Evolutionary conservation across 345 rosid genomes (phyloP).

Genomic region (Kandelia obovata): DNA sequence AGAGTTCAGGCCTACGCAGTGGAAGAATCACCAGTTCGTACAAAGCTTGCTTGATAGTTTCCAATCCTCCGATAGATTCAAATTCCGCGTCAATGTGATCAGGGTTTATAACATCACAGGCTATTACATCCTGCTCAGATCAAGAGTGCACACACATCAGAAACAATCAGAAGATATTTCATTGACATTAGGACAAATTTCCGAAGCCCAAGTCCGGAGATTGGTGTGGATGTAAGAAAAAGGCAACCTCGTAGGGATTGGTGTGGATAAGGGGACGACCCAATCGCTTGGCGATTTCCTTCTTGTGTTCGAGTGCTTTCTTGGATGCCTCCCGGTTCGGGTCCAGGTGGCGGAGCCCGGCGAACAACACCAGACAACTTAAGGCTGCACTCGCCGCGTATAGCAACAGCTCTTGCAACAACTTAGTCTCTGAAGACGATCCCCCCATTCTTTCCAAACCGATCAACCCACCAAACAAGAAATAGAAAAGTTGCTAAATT

Average conservation of each 20-base stretch:
- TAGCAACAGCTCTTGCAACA: constrained; percentile 69
- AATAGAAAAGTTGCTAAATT: no score
- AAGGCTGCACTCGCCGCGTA: constrained; percentile 98
- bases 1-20: constrained; percentile 79
- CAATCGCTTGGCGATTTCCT: constrained; percentile 81
- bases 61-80: constrained; percentile 83
- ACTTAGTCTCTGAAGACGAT: constrained; percentile 60
- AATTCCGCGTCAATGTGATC: constrained; percentile 90
- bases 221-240: neutral
- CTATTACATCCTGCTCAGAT: constrained; percentile 76
- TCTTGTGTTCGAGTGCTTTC: constrained; percentile 84
- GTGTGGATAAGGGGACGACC: constrained; percentile 91
- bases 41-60: constrained; percentile 68
- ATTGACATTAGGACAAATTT: no score
- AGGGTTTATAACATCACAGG: constrained; percentile 97
- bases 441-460: constrained; percentile 41
- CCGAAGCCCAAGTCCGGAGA: neutral
- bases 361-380: constrained; percentile 79
- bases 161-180: neutral
- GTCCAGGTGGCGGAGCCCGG: constrained; percentile 82
- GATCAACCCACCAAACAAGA: no score
- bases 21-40: constrained; percentile 93
- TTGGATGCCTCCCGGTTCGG: constrained; percentile 92
- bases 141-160: neutral
- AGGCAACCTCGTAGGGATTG: constrained; percentile 77